These are phyloP conservation scores for Apiospora pterosperma DNA, from an alignment of 2,329 filamentous ascomycete species.

Conservation along the genomic window DNA sequence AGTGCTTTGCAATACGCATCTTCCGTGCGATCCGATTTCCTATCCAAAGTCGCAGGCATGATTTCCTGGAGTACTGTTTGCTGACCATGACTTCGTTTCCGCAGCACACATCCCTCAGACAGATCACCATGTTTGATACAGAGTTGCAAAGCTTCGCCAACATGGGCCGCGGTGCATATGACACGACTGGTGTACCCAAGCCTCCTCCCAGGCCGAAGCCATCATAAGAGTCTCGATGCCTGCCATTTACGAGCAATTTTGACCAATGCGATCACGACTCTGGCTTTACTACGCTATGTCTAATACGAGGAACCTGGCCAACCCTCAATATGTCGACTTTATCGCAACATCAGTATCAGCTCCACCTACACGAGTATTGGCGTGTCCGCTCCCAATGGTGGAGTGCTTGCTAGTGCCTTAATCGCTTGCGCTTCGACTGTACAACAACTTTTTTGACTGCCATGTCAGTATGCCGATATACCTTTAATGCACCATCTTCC, in stretches of 20 bases:
- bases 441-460: conserved; percentile 23
- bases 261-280: not conserved
- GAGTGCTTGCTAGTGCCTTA: conserved; percentile 9
- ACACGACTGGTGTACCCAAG: conserved; percentile 32
- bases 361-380: not conserved
- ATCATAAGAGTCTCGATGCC: conserved; percentile 18
- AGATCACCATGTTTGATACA: conserved; percentile 23
- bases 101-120: not conserved
- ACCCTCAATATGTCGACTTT: not conserved
- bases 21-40: not conserved
- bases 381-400: not conserved
- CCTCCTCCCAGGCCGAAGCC: conserved; percentile 30
- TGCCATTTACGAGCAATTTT: not conserved
- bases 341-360: not conserved
- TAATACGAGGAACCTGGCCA: conserved; percentile 4
- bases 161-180: conserved; percentile 33
- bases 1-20: not conserved
- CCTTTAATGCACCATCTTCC: conserved; percentile 23
- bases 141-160: conserved; percentile 25
- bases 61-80: not conserved
- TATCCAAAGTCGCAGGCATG: not conserved
- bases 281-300: not conserved
- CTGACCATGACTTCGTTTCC: conserved; percentile 6
- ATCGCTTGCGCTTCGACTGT: conserved; percentile 24
- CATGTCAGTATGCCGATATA: conserved; percentile 22